Conservation (phyloP, 177 flowering plant genomes). For the Vitis hybrid region DNA sequence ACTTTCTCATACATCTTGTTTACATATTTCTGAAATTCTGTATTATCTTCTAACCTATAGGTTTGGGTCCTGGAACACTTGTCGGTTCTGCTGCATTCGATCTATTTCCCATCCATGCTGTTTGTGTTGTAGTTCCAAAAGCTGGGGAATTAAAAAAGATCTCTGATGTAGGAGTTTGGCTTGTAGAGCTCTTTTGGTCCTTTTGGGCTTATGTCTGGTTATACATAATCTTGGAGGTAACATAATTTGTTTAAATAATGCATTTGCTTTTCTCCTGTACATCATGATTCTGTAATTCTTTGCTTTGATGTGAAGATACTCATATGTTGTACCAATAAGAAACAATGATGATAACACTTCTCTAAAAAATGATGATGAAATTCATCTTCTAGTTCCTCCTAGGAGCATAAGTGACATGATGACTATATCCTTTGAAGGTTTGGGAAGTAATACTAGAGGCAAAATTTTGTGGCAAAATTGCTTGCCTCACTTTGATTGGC, state of each 20-base stretch:
- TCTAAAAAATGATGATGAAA: too few relatives aligned
- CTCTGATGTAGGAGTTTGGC: slow-evolving; percentile 93
- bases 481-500: too few relatives aligned
- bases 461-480: too few relatives aligned
- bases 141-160: slow-evolving; percentile 87
- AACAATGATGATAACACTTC: too few relatives aligned
- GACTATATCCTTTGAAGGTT: too few relatives aligned
- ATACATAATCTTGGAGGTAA: slow-evolving; percentile 87
- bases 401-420: too few relatives aligned
- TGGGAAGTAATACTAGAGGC: too few relatives aligned
- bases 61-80: slow-evolving; percentile 97
- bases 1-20: neutral
- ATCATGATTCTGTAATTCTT: too few relatives aligned
- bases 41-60: slow-evolving; percentile 23
- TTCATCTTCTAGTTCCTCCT: too few relatives aligned
- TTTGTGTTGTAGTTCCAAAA: slow-evolving; percentile 90
- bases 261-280: neutral
- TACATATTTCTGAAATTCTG: neutral
- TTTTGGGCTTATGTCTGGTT: slow-evolving; percentile 98
- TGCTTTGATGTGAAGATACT: too few relatives aligned
- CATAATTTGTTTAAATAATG: neutral
- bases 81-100: slow-evolving; percentile 99
- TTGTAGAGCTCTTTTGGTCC: slow-evolving; percentile 97
- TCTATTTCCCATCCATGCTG: slow-evolving; percentile 95
- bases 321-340: too few relatives aligned